Percentiles rank a stretch among this genome's conserved stretches.
Evolutionary conservation across 1,139 yeast species (phyloP).

Genomic region (Hyphopichia buzzinii): DNA sequence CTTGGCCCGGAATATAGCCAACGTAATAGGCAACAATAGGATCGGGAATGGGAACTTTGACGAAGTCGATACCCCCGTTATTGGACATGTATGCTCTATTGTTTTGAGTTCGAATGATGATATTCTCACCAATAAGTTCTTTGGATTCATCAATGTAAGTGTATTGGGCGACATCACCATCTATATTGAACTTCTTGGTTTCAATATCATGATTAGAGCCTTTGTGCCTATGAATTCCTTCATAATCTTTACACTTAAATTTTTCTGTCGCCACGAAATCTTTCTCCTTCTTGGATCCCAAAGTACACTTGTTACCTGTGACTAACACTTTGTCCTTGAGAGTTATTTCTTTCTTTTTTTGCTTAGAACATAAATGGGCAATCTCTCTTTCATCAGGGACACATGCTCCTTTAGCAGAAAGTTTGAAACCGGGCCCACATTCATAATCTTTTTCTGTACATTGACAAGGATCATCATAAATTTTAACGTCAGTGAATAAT

Average conservation of each 20-base stretch:
- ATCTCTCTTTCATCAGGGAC: slow-evolving; percentile 45
- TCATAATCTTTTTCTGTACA: slow-evolving; percentile 72
- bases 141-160: slow-evolving; percentile 51
- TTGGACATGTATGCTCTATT: slow-evolving; percentile 62
- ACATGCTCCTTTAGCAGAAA: slow-evolving; percentile 49
- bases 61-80: slow-evolving; percentile 72
- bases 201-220: slow-evolving; percentile 21
- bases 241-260: slow-evolving; percentile 32
- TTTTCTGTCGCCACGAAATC: slow-evolving; percentile 26
- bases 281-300: slow-evolving; percentile 25
- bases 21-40: slow-evolving; percentile 53
- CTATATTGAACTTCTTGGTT: slow-evolving; percentile 24
- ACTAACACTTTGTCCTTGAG: slow-evolving; percentile 40
- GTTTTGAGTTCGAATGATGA: slow-evolving; percentile 58
- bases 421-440: slow-evolving; percentile 59
- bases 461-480: slow-evolving; percentile 57
- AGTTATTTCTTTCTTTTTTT: slow-evolving; percentile 18
- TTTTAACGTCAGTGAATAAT: slow-evolving; percentile 56
- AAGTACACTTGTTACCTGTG: slow-evolving; percentile 49
- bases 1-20: slow-evolving; percentile 64
- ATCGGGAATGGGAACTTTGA: slow-evolving; percentile 44
- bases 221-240: slow-evolving; percentile 23
- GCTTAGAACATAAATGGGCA: slow-evolving; percentile 22
- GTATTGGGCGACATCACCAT: slow-evolving; percentile 52
- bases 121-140: slow-evolving; percentile 59